Evolutionary conservation across 345 rosid genomes (phyloP), one percentile per base, ranked within the genome.

Genomic region (Lepidium africanum): DNA sequence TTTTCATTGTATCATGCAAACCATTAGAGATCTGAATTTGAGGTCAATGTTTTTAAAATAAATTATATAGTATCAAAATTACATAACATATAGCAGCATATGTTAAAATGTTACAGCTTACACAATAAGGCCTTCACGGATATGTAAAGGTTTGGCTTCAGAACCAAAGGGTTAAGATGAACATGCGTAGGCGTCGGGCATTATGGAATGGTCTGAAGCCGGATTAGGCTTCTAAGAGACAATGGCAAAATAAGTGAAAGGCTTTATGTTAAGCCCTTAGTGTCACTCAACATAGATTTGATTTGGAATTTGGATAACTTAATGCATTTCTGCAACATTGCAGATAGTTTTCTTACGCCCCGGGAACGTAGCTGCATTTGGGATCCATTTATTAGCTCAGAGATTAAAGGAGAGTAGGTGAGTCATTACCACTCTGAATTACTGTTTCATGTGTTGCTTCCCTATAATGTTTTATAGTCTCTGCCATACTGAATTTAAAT

Each of bases 291-390:
- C 2, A 6, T 15, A 9, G 30, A 40, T 10, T 40, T 65, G 1
- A n/a, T n/a, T n/a, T n/a, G n/a, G n/a, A n/a, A 36, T 42, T 17
- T 37, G n/a, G 37, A 3, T 40, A 48, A 27, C 41, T 35, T 40
- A 0, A 58, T 36, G 21, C 42, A 37, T 65, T n/a, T 23, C 4
- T 7, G 6, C 32, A 5, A 15, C 7, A 48, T 14, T 65, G 59
- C 59, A 85, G 89, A 64, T 88, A 56, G 86, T 89, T 62, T 82
- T 84, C 57, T 89, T 87, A 6, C 83, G 89, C 3, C 96, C 96
- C 0, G 89, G 90, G n/a, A 91, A 89, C 53, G 55, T 45, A 0
- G 59, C 78, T 15, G 84, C 84, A 10, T 66, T 87, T 6, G 49
- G 1, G 57, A 83, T 69, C 80, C 85, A 3, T 81, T 76, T 59